Conservation (phyloP, 139 green algal genomes). For the Picochlorum sp. region DNA sequence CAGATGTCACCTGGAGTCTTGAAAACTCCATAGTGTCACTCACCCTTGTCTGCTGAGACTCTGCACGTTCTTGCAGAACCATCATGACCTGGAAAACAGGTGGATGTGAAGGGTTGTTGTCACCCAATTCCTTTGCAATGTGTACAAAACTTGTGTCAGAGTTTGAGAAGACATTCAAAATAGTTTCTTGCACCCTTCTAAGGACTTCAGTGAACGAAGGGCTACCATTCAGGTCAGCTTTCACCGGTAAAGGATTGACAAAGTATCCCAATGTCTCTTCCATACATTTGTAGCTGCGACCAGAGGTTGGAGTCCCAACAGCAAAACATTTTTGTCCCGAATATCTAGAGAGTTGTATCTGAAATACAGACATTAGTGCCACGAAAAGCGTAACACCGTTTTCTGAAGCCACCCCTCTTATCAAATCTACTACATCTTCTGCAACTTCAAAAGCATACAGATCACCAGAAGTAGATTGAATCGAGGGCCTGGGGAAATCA, state of each 20-base stretch:
- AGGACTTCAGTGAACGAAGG: neutral
- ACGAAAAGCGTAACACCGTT: neutral
- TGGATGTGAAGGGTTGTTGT: neutral
- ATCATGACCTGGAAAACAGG: slow-evolving; percentile 9
- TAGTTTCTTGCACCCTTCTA: neutral
- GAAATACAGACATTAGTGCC: neutral
- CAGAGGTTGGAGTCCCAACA: neutral
- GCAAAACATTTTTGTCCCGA: neutral
- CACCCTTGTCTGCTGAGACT: neutral
- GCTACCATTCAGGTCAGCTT: neutral
- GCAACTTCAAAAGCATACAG: neutral
- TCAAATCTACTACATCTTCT: neutral
- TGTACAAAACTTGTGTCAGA: neutral
- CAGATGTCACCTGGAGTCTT: neutral
- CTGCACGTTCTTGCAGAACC: neutral
- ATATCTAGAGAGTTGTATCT: neutral
- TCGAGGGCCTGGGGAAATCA: slow-evolving; percentile 3
- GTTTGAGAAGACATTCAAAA: neutral
- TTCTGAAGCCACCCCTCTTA: neutral
- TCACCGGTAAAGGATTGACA: slow-evolving; percentile 1
- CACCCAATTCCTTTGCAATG: neutral
- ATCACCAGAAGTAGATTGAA: neutral
- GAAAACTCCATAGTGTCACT: neutral
- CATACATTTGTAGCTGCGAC: neutral
- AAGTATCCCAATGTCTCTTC: slow-evolving; percentile 2